Conservation (phyloP, 768 basidiomycete genomes). For the Rhodotorula babjevae region DNA sequence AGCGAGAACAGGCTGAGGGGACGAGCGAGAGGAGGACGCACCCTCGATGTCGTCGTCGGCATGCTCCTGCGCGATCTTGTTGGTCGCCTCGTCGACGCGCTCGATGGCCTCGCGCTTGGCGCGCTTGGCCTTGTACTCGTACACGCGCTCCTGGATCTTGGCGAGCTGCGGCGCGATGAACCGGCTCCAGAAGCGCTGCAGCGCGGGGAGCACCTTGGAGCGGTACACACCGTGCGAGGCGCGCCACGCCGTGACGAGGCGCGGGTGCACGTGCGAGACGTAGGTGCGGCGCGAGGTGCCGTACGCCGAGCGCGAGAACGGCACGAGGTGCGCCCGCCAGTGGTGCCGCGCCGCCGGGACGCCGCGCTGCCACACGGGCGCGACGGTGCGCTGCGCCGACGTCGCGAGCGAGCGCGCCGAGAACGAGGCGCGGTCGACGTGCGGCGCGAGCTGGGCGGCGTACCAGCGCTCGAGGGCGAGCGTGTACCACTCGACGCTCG, state of each 20-base stretch:
- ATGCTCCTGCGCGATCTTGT: slow-evolving; percentile 23
- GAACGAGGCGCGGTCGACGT: background rate
- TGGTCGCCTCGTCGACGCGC: slow-evolving; percentile 31
- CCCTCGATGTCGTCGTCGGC: slow-evolving; percentile 30
- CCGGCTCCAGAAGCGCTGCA: slow-evolving; percentile 39
- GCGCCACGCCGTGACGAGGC: slow-evolving; percentile 1
- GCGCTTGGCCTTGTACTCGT: slow-evolving; percentile 40
- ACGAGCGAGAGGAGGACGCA: background rate
- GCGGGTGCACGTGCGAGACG: slow-evolving; percentile 38
- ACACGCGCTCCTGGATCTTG: slow-evolving; percentile 42
- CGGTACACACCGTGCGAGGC: slow-evolving; percentile 19
- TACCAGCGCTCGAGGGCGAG: slow-evolving; percentile 8
- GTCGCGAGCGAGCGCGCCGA: background rate
- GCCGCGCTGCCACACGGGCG: slow-evolving; percentile 21
- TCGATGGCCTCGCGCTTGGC: slow-evolving; percentile 31
- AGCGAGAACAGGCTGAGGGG: no score
- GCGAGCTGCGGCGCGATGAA: slow-evolving; percentile 43
- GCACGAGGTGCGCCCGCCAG: slow-evolving; percentile 27
- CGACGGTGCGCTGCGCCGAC: slow-evolving; percentile 9
- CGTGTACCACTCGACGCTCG: slow-evolving; percentile 35
- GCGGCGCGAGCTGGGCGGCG: slow-evolving; percentile 27
- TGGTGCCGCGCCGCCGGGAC: slow-evolving; percentile 32
- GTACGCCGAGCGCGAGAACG: slow-evolving; percentile 34
- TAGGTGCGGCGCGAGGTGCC: slow-evolving; percentile 30
- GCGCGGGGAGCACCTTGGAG: slow-evolving; percentile 27